Base-by-base conservation (phyloP, 306 rosid species). In the Comarum palustre region DNA sequence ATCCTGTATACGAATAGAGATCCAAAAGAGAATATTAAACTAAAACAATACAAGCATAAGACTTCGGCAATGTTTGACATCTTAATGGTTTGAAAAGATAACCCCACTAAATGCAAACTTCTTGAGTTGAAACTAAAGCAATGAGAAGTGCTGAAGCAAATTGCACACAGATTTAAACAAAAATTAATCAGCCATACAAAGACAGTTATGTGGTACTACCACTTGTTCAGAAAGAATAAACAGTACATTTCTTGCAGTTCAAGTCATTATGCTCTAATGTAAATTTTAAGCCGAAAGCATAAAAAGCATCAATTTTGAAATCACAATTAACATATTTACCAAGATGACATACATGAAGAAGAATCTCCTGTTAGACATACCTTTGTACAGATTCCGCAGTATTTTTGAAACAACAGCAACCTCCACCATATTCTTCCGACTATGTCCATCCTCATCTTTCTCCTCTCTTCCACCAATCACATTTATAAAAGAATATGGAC, bases 401-500 rank as follows among this genome's bases (percentile, higher is more conserved):
- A 92, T 78, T 81, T 79, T 86, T 78, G 61, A n/a, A 13, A 87
- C 84, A 25, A 89, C 68, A 4, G 90, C 91, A 19, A 77, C 96
- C 84, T 92, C 97, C 38, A 86, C 83, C 87, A 86, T 71, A 76
- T 92, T 92, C 75, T 69, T 89, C 17, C 89, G 64, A 77, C 97
- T 89, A 69, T 72, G 86, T 78, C 90, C 90, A 50, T 73, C 88
- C 77, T 89, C 91, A 76, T 83, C 96, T 48, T 46, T 83, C 46
- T 92, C 96, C 80, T 92, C 96, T 27, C 81, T 80, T 70, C 96
- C 97, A 74, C 88, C 85, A 68, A 73, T 58, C 27, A 92, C 46
- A 61, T 89, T 89, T n/a, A 92, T 83, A 59, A 92, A 87, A 59
- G 97, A 89, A 78, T 86, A 92, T 0, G 96, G 83, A 47, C 96